Base-by-base conservation (phyloP, 768 basidiomycete species). In the Tephrocybe sp. region DNA sequence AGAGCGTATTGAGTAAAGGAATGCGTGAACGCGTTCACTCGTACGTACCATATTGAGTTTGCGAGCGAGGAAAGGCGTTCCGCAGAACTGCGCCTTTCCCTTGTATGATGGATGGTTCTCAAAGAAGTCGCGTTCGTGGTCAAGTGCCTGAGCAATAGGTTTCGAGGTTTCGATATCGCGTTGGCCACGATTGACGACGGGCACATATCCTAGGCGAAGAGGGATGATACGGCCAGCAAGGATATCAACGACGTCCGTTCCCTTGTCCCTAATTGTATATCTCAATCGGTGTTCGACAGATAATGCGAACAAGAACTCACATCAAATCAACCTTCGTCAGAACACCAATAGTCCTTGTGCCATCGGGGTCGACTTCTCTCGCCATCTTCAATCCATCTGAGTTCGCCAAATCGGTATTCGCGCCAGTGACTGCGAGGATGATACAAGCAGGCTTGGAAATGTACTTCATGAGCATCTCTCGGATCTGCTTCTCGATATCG, bases 241-340 rank as follows among this genome's bases (percentile, higher is more conserved):
- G 65, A 99, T 98, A 68, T 99, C 97, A 23, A 99, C 94, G 29
- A 99, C 97, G 66, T 99, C 95, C 5, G 95, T 98, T 47, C 97
- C 97, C 61, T 79, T 80, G 73, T 99, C 95, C 92, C 92, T 95
- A 51, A n/a, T 48, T 50, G 29, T 19, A 5, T n/a, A 19, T 30
- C 38, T n/a, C 54, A 23, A 55, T 34, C 51, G 44, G 56, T 31
- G 45, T 6, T 23, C 8, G 8, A 16, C 4, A 18, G 9, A 13
- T 50, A 44, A 27, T 16, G 24, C 16, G 50, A 21, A 25, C 22
- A 7, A 30, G 13, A 11, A 79, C 90, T 59, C 58, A 94, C 97
- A 99, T 99, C 56, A 99, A 75, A 68, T 99, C 97, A 44, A 98
- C 89, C 70, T 99, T 99, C 12, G 97, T 99, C 61, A 98, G 71